Conservation (phyloP, 73 alveolate species). For the Paramecium pentaurelia region DNA sequence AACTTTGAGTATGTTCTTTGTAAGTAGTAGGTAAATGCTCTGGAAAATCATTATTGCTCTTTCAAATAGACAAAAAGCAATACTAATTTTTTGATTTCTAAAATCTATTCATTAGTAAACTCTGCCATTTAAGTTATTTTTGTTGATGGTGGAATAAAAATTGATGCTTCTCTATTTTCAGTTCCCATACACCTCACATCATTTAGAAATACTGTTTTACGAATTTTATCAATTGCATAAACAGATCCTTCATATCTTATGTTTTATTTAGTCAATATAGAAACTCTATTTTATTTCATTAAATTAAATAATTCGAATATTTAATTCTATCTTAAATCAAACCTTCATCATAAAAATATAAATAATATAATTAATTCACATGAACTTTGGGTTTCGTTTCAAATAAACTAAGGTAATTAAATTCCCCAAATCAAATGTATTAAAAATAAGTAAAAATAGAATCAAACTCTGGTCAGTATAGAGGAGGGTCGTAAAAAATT, state of each 20-base stretch:
- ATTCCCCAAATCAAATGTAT: not conserved
- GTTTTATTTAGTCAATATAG: not conserved
- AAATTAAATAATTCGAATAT: not conserved
- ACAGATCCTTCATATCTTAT: not conserved
- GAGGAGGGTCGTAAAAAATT: not conserved
- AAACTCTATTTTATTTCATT: constrained; percentile 18
- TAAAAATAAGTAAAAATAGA: not conserved
- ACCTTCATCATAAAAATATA: not conserved
- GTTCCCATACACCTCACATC: constrained; percentile 33
- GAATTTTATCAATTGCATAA: constrained; percentile 14
- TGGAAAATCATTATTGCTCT: not conserved
- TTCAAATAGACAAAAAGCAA: not conserved
- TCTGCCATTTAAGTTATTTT: not conserved
- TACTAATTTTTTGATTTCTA: constrained; percentile 34
- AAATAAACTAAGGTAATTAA: not conserved
- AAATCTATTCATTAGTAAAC: not conserved
- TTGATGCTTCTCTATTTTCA: not conserved
- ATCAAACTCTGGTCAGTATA: not conserved
- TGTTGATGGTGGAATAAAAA: constrained; percentile 4
- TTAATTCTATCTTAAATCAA: not conserved
- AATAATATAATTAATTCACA: not conserved
- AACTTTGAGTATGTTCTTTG: not conserved
- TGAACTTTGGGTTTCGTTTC: not conserved
- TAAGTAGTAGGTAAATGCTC: not conserved
- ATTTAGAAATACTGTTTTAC: not conserved